Base-by-base conservation (phyloP, 352 stramenopile genomes). In the Phytopythium kandeliae region DNA sequence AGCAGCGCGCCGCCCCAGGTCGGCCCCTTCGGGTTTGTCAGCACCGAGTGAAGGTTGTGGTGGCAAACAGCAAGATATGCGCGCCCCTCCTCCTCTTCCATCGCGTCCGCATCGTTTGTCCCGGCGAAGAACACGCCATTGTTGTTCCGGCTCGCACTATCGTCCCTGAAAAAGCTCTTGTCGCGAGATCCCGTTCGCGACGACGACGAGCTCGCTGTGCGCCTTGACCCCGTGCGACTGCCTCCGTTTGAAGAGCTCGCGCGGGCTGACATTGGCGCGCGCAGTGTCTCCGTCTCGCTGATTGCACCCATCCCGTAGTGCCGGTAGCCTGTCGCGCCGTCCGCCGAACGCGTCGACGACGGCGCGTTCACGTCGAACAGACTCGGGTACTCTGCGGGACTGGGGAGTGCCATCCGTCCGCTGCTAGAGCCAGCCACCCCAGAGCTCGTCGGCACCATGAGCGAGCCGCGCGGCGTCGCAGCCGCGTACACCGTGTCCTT, bases 21-120 rank as follows among this genome's bases (percentile, higher is more conserved):
- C 41, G 52, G 79, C 7, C 71, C 78, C 51, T 89, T 86, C 6
- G 84, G 84, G 43, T 91, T 90, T 0, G 76, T 86, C 33, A 95
- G 65, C 48, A 95, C 84, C 28, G 84, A 92, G 64, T 95, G 79
- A 25, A 95, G 55, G 50, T 95, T 95, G 59, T 95, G 81, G 33
- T 90, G 75, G 31, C 58, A 84, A 51, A 89, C 71, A 11, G 68
- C 65, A 13, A 90, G 49, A 54, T 86, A 86, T 33, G 79, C 75
- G 41, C 67, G 70, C 24, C 86, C 77, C 47, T 91, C 78, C 34
- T 87, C 80, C 33, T 69, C 65, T 24, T 77, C 60, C 19, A 62
- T 57, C 31, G 72, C 54, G 24, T 72, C 41, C n/a, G 63, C 43
- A 3, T 55, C 50, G 7, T 54, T 19, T 11, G 36, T 54, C n/a